These are phyloP conservation scores for Saccharomyces uvarum DNA, from an alignment of 1,139 yeast genomes.

Conservation along the genomic window DNA sequence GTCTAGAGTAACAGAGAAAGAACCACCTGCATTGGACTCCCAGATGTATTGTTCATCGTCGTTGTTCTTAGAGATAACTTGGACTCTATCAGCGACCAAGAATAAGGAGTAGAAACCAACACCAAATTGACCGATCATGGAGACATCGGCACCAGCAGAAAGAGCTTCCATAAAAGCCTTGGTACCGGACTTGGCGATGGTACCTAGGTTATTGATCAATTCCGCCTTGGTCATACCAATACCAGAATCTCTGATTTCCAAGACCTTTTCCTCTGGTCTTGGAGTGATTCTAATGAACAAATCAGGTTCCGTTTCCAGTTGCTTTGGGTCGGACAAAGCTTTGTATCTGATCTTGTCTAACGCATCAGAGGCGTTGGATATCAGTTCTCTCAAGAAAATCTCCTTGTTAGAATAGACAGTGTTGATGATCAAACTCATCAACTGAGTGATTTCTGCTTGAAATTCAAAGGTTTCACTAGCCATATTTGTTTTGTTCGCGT, in stretches of 20 bases:
- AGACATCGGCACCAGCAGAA: slow-evolving; percentile 98
- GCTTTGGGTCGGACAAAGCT: slow-evolving; percentile 85
- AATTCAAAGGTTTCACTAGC: slow-evolving; percentile 84
- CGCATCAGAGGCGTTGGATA: slow-evolving; percentile 96
- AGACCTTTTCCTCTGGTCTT: slow-evolving; percentile 83
- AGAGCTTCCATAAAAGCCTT: slow-evolving; percentile 99
- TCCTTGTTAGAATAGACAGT: slow-evolving; percentile 99
- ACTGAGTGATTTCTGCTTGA: slow-evolving; percentile 99
- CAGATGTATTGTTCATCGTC: slow-evolving; percentile 99
- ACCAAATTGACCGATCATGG: slow-evolving; percentile 99
- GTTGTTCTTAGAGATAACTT: slow-evolving; percentile 96
- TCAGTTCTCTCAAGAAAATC: slow-evolving; percentile 96
- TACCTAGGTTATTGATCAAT: slow-evolving; percentile 97
- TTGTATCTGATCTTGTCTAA: slow-evolving; percentile 95
- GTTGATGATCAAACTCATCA: slow-evolving; percentile 49
- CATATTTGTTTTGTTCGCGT: slow-evolving; percentile 34
- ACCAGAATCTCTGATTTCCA: slow-evolving; percentile 99
- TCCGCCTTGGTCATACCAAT: slow-evolving; percentile 99
- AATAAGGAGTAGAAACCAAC: slow-evolving; percentile 99
- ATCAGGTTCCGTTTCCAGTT: slow-evolving; percentile 92
- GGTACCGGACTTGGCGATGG: slow-evolving; percentile 99
- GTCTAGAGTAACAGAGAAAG: slow-evolving; percentile 92
- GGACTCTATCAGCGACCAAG: slow-evolving; percentile 98
- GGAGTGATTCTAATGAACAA: slow-evolving; percentile 96
- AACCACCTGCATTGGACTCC: slow-evolving; percentile 99